These are phyloP conservation scores for Aspergillus taichungensis DNA, from an alignment of 495 filamentous ascomycete species.

Conservation along the genomic window DNA sequence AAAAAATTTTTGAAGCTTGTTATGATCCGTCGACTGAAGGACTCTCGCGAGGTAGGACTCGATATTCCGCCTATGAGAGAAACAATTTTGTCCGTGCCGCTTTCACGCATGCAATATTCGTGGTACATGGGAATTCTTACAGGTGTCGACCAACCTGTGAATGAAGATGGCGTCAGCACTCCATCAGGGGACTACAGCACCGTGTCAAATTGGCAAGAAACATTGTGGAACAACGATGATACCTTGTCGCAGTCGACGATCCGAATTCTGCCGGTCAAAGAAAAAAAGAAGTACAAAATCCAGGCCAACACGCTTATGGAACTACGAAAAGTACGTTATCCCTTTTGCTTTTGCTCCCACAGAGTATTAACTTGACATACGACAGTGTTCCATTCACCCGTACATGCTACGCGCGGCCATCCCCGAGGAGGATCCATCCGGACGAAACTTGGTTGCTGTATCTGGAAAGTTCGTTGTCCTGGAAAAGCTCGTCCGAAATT, in stretches of 20 bases:
- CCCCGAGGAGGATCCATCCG: slow-evolving; percentile 1
- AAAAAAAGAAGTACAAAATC: not conserved
- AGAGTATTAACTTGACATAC: not conserved
- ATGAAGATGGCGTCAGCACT: not conserved
- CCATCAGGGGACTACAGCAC: too few relatives aligned
- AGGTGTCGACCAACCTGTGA: slow-evolving; percentile 32
- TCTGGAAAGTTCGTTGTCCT: slow-evolving; percentile 60
- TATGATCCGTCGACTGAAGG: slow-evolving; percentile 58
- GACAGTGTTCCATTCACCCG: slow-evolving; percentile 52
- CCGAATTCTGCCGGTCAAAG: not conserved
- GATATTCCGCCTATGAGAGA: slow-evolving; percentile 53
- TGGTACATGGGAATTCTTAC: slow-evolving; percentile 57
- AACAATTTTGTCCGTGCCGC: slow-evolving; percentile 49
- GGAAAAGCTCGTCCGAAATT: slow-evolving; percentile 49
- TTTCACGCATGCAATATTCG: slow-evolving; percentile 52
- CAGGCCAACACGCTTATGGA: slow-evolving; percentile 51
- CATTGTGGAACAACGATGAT: not conserved
- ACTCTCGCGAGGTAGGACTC: slow-evolving; percentile 48
- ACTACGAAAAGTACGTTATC: slow-evolving; percentile 39
- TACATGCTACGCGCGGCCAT: slow-evolving; percentile 35
- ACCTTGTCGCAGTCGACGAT: too few relatives aligned
- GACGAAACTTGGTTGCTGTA: slow-evolving; percentile 42
- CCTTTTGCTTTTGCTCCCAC: not conserved
- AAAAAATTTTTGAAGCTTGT: slow-evolving; percentile 46
- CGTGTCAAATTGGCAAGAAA: not conserved